Conservation (phyloP, 2,329 filamentous ascomycete genomes). For the Xylaria sp. region DNA sequence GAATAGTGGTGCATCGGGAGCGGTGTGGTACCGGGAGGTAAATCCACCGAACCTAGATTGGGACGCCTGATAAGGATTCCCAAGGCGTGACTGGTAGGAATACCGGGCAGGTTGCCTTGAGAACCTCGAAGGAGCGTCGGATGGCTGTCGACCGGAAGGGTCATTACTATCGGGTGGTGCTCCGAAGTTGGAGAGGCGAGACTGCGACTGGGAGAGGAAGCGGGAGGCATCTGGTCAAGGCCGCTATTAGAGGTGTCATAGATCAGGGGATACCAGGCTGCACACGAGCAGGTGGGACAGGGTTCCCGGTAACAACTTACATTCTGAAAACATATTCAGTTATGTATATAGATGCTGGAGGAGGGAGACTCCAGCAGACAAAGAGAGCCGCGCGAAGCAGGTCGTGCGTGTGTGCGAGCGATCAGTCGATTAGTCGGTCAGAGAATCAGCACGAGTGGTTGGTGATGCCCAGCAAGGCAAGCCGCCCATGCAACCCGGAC, state of each 20-base stretch:
- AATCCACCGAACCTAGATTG: slow-evolving; percentile 87
- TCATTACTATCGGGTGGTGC: slow-evolving; percentile 67
- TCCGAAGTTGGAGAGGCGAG: slow-evolving; percentile 77
- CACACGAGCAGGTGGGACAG: slow-evolving; percentile 16
- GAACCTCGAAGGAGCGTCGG: slow-evolving; percentile 45
- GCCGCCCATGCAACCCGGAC: slow-evolving; percentile 26
- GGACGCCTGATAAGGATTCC: slow-evolving; percentile 82
- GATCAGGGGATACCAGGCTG: neutral
- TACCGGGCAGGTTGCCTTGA: slow-evolving; percentile 48
- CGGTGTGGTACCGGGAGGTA: slow-evolving; percentile 76
- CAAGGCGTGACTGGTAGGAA: slow-evolving; percentile 53
- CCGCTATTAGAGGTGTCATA: slow-evolving; percentile 36
- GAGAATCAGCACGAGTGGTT: slow-evolving; percentile 31
- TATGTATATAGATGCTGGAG: slow-evolving; percentile 41
- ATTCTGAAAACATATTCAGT: slow-evolving; percentile 83
- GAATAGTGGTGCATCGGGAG: slow-evolving; percentile 90
- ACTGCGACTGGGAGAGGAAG: slow-evolving; percentile 97
- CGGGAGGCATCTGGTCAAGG: slow-evolving; percentile 82
- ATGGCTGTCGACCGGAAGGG: slow-evolving; percentile 50
- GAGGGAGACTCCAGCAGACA: slow-evolving; percentile 48
- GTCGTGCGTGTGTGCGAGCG: slow-evolving; percentile 21
- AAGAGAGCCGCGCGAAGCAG: slow-evolving; percentile 17
- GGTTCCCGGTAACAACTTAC: slow-evolving; percentile 64
- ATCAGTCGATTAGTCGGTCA: slow-evolving; percentile 12
- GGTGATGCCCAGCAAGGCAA: slow-evolving; percentile 35